These are phyloP conservation scores for Suillus weaverae DNA, from an alignment of 768 basidiomycete genomes.

Conservation along the genomic window DNA sequence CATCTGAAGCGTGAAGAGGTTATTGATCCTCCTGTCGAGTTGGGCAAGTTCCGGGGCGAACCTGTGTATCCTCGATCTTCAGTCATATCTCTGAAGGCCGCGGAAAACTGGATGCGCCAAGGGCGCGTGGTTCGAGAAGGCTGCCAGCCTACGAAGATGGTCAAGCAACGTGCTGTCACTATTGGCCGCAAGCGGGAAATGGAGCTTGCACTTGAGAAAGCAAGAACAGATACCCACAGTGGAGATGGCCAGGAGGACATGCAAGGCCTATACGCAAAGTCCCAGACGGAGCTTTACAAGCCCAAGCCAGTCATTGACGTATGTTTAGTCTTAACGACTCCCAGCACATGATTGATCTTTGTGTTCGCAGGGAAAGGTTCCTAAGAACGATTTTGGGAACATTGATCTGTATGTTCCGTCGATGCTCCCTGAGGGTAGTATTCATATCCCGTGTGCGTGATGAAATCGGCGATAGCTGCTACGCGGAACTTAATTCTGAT, in stretches of 20 bases:
- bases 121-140: slow-evolving; percentile 73
- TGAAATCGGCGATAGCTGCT: slow-evolving; percentile 12
- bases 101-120: slow-evolving; percentile 93
- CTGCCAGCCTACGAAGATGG: slow-evolving; percentile 85
- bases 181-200: slow-evolving; percentile 74
- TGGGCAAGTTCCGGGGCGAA: slow-evolving; percentile 92
- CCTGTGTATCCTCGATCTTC: slow-evolving; percentile 84
- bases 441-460: slow-evolving; percentile 85
- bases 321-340: slow-evolving; percentile 12
- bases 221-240: slow-evolving; percentile 36
- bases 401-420: slow-evolving; percentile 93
- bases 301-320: slow-evolving; percentile 86
- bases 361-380: slow-evolving; percentile 74
- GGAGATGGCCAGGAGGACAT: slow-evolving; percentile 55
- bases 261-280: slow-evolving; percentile 85
- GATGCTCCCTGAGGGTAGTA: slow-evolving; percentile 89
- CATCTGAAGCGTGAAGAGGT: slow-evolving; percentile 89
- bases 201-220: slow-evolving; percentile 52
- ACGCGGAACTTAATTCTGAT: slow-evolving; percentile 14
- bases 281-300: slow-evolving; percentile 80
- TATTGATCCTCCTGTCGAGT: slow-evolving; percentile 74
- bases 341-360: slow-evolving; percentile 8
- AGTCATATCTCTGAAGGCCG: slow-evolving; percentile 84
- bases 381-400: slow-evolving; percentile 96
- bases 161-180: slow-evolving; percentile 83